Base-by-base conservation (phyloP, 805 yeast species). In the Lipomyces anomalus region DNA sequence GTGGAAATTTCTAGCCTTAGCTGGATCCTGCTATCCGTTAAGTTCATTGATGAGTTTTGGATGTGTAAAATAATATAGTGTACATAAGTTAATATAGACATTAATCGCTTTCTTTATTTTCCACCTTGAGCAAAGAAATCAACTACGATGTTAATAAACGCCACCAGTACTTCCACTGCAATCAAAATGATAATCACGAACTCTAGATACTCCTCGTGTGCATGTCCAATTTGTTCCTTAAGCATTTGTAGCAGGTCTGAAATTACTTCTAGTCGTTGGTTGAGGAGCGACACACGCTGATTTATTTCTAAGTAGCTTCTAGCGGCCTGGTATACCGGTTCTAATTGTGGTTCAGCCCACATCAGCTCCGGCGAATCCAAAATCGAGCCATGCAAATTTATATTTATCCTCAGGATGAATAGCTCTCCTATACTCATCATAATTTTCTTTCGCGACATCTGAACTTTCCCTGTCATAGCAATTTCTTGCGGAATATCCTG, bases 271-370 rank as follows among this genome's bases (percentile, higher is more conserved):
- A 92, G 67, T 53, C 98, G 74, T 62, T 92, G 96, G 61, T 92
- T 92, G 43, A 92, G 69, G 46, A 92, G 69, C 22, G 88, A 82
- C 0, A 90, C 97, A 39, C 98, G 71, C 66, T 90, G 97, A 61
- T 89, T 89, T 57, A 92, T 92, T 61, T 92, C 98, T 51, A 92
- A 66, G 64, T 90, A 90, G 3, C 49, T 43, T 63, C 97, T 78
- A 2, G 95, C 88, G 0, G 97, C 97, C 64, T 89, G 97, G 66
- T 92, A 92, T 43, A 90, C 88, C 1, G 98, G 98, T 62, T 92
- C 98, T 50, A 92, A 71, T 60, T 89, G 96, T 1, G 98, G 98
- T 63, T 92, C 97, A 0, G 97, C 80, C 98, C 98, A 92, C 96
- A 92, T 88, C 47, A 92, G 76, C 64, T 92, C 98, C 1, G 98